Evolutionary conservation across 306 rosid genomes (phyloP), one percentile per base, ranked within the genome.

Genomic region (Cicer pinnatifidum): DNA sequence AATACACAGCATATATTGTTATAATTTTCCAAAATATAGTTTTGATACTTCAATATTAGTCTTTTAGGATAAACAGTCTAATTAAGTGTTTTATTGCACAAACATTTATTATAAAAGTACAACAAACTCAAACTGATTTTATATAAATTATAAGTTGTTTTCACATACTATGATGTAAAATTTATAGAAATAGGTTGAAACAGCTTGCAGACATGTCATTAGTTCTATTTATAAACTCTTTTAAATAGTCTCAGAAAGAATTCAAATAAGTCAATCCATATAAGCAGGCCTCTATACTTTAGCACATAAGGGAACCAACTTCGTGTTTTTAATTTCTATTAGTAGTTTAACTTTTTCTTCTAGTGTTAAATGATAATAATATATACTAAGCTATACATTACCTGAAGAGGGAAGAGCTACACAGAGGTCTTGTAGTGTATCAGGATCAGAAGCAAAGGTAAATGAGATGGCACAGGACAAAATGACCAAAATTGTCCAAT

Each of bases 341-440:
- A 1, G 3, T 6, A 6, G 0, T 44, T 44, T 44, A 44, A 44
- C 12, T 44, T 44, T 44, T 44, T 44, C 11, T 44, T 44, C 10
- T 2, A 8, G 4, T 44, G 10, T 9, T 19, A n/a, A 56, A 44
- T 1, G 48, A 11, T 35, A 28, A 3, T 6, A 15, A 39, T 28
- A 28, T 28, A 28, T 28, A 28, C 33, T 28, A 28, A 0, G 33
- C 4, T 35, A 7, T 44, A 6, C 6, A 38, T 38, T 81, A 81
- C 88, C 88, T 72, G 88, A 81, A 73, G 86, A 75, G 41, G 90
- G 84, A 69, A 77, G 83, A 57, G 88, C 90, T 1, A 81, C 90
- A 73, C 90, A 86, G 45, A 86, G 81, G 74, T 86, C 90, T 71
- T 86, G 90, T 28, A 86, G 86, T 39, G 79, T 7, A 51, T 84